A percentile compares a stretch with the other conserved stretches of the same genome.
These are phyloP conservation scores for Stagonosporopsis tanaceti DNA, from an alignment of 2,329 filamentous ascomycete genomes.

Conservation along the genomic window DNA sequence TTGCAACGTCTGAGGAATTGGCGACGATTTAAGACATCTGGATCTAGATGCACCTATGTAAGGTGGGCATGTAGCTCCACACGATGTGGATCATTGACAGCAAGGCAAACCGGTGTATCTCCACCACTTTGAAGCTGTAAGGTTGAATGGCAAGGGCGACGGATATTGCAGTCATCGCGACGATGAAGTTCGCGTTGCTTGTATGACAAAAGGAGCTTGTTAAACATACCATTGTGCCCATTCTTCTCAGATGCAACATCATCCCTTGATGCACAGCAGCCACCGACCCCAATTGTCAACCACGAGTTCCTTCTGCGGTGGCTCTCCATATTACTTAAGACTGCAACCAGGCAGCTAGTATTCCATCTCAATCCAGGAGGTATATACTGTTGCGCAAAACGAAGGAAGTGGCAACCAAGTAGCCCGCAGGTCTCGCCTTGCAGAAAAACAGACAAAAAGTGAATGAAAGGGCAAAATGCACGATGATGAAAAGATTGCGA, in stretches of 20 bases:
- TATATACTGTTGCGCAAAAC: constrained; percentile 10
- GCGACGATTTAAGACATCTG: not conserved
- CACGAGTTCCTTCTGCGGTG: constrained; percentile 36
- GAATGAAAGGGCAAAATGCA: constrained; percentile 21
- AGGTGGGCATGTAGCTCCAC: constrained; percentile 12
- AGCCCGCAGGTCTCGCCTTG: constrained; percentile 1
- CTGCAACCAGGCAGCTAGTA: constrained; percentile 42
- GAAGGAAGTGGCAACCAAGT: constrained; percentile 11
- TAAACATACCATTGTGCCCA: constrained; percentile 40
- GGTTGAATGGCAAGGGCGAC: constrained; percentile 5
- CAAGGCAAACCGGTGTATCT: constrained; percentile 19
- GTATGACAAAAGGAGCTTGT: constrained; percentile 14
- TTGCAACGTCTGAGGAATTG: not conserved
- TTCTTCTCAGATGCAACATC: constrained; percentile 38
- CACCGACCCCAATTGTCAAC: constrained; percentile 45
- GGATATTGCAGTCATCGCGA: not conserved
- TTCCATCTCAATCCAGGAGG: constrained; percentile 25
- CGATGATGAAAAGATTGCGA: constrained; percentile 9
- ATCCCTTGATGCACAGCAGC: constrained; percentile 48
- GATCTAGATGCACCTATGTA: constrained; percentile 8
- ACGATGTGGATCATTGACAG: constrained; percentile 21
- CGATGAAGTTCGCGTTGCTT: constrained; percentile 7
- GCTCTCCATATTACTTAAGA: constrained; percentile 29
- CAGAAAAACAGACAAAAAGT: constrained; percentile 18
- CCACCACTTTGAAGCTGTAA: constrained; percentile 11